Evolutionary conservation across 305 asterid species (phyloP).

Genomic region (Fraxinus greggii): DNA sequence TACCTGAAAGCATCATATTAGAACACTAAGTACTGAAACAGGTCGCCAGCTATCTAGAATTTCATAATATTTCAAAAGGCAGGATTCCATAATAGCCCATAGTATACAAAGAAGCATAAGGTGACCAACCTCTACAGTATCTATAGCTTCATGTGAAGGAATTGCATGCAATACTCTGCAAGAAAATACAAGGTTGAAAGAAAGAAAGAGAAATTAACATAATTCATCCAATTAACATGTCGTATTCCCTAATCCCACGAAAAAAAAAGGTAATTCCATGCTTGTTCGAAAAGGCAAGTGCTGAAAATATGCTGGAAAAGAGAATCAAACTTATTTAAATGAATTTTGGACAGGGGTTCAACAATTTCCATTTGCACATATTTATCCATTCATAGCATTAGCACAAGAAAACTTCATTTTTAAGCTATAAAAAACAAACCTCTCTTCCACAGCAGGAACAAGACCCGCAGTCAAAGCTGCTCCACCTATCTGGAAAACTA

Average conservation of each 20-base stretch:
- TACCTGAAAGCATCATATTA: neutral
- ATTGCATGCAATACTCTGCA: constrained; percentile 93
- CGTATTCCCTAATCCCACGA: neutral
- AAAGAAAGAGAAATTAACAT: constrained; percentile 2
- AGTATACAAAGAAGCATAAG: constrained; percentile 5
- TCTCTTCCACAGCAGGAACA: constrained; percentile 91
- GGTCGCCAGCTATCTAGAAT: neutral
- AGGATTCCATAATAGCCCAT: constrained; percentile 10
- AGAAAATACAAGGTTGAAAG: neutral
- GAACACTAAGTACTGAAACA: neutral
- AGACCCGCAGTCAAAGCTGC: constrained; percentile 80
- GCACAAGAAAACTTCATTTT: neutral
- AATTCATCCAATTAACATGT: neutral
- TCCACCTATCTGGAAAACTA: constrained; percentile 76
- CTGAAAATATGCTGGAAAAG: constrained; percentile 12
- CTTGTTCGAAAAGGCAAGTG: constrained; percentile 7
- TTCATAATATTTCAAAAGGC: constrained; percentile 7
- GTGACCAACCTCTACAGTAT: constrained; percentile 82
- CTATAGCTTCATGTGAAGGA: constrained; percentile 95
- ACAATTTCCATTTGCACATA: constrained; percentile 12
- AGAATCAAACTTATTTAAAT: constrained; percentile 5
- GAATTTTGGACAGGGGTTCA: neutral
- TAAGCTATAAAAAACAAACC: constrained; percentile 49
- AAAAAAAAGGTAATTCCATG: neutral
- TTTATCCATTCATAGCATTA: neutral